These are phyloP conservation scores for Trichoderma oligosporum DNA, from an alignment of 2,329 filamentous ascomycete genomes.

Conservation along the genomic window DNA sequence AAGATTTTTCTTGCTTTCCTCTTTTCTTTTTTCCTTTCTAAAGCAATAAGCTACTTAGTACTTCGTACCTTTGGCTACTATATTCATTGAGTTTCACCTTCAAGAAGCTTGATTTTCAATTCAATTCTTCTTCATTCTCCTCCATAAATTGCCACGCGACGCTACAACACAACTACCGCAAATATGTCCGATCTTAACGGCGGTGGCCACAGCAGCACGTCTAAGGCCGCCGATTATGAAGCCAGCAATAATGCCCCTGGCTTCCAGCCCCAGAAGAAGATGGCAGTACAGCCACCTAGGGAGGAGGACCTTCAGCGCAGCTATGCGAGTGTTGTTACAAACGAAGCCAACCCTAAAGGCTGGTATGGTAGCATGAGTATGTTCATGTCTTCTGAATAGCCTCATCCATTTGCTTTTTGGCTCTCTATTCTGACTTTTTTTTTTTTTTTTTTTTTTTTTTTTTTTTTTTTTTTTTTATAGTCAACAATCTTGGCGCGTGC, in stretches of 20 bases:
- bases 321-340: constrained; percentile 63
- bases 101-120: neutral
- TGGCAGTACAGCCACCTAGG: constrained; percentile 74
- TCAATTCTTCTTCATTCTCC: neutral
- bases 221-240: constrained; percentile 28
- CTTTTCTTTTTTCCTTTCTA: neutral
- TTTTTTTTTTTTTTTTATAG: constrained; percentile 33
- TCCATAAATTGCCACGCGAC: neutral
- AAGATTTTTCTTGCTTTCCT: neutral
- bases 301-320: constrained; percentile 80
- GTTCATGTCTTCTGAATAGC: constrained; percentile 32
- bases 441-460: neutral
- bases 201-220: constrained; percentile 26
- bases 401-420: neutral
- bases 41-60: neutral
- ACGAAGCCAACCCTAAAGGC: constrained; percentile 68
- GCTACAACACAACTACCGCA: neutral
- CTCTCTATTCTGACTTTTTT: neutral
- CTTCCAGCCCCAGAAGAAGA: constrained; percentile 52
- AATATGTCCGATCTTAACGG: constrained; percentile 26
- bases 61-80: neutral
- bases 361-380: constrained; percentile 88
- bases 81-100: neutral
- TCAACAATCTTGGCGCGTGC: constrained; percentile 68
- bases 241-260: constrained; percentile 33